Evolutionary conservation across 257 asterid genomes (phyloP), one percentile per base, ranked within the genome.

Genomic region (Solanum sejunctum): DNA sequence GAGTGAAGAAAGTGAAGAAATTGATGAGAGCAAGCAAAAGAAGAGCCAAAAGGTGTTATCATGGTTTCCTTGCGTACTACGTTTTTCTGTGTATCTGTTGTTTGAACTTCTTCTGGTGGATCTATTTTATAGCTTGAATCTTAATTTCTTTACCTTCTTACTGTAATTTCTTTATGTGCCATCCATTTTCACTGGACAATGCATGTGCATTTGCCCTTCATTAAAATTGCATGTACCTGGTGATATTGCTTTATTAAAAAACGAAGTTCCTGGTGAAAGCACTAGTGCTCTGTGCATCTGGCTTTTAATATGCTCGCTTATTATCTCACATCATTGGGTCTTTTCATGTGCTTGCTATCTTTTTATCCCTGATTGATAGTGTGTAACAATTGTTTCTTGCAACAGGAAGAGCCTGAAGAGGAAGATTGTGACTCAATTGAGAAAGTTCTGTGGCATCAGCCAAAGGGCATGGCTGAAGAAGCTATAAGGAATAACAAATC

Each of bases 361-460:
- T 75, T 75, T 75, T 8, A 49, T 23, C 61, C 23, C 61, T 52
- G 64, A 51, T 17, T 16, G 64, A 26, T 16, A 23, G 43, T 28
- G 63, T 23, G n/a, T 16, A 78, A 16, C 43, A 52, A 51, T 26
- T 51, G 16, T 77, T 77, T 78, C 64, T 71, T 81, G 80, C 57
- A 84, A 90, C 88, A 97, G 98, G 99, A 92, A 80, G 99, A 94
- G 81, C 71, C 85, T 84, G 98, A 92, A 89, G 99, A 95, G 90
- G 99, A 95, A 90, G 99, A 94, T 80, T 91, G 92, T 75, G 99
- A 97, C 79, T 89, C 94, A 7, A 95, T 97, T 85, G 99, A 97
- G 91, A 95, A 91, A 90, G 99, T 97, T 69, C 88, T 97, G 70
- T 97, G 99, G 99, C 99, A 97, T 91, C 99, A 97, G 88, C 97